Evolutionary conservation across 768 basidiomycete species (phyloP), one percentile per base, ranked within the genome.

Genomic region (Austroboletus festivus): DNA sequence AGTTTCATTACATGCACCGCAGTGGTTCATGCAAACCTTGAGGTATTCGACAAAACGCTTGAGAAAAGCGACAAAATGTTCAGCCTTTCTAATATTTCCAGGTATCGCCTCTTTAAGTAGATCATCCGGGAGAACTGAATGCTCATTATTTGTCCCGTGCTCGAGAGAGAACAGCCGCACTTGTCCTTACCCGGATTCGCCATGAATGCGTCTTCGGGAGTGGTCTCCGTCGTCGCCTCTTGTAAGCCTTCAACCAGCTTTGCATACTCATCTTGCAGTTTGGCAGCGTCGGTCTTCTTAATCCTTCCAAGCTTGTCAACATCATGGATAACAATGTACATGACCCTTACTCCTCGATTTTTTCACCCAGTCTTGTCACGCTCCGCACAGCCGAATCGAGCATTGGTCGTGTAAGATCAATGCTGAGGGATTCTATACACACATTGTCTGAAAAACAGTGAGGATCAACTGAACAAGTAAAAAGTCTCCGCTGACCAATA

Each of bases 1-100:
- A 67, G 53, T 22, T 6, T 38, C 21, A 18, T 51, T 18, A 22
- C 20, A 37, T 31, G 18, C 18, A 19, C 41, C 16, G 39, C 28
- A 30, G 20, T 16, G 7, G 6, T 30, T 19, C 30, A 33, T 39
- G 28, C 44, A 19, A 43, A 93, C 95, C 80, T 98, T 99, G 44
- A 99, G 79, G 68, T 99, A 99, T 71, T 99, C 96, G 21, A 99
- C 93, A 62, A 99, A 96, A 45, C 96, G 84, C 68, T 95, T 97
- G 52, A 99, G 70, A 71, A 99, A 99, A 0, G 96, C 95, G 15
- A 97, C 92, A 59, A 99, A 99, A 70, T 99, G 96, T 63, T 99
- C 96, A 0, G 96, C 96, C 67, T 98, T 96, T 39, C 96, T 80
- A 51, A 99, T 99, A 60, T 99, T 99, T 11, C 96, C 96, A 26